phyloP scores from a whole-genome alignment of 106 monocot genomes.

The Agapanthus africanus region DNA sequence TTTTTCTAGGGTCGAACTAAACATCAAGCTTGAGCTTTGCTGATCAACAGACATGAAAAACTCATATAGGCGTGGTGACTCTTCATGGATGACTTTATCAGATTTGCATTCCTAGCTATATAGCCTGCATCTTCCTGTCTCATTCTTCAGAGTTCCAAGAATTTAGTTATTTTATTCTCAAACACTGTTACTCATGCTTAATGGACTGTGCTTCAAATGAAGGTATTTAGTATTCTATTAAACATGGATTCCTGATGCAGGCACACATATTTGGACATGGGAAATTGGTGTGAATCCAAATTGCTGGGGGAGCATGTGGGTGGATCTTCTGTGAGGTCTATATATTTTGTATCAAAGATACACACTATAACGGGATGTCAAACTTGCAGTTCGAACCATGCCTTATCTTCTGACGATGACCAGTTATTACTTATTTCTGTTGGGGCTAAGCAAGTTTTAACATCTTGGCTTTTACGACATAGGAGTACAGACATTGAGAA shows the following conservation, averaged over 20 bases:
- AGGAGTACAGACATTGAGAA: constrained; percentile 15
- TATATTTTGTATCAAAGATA: constrained; percentile 58
- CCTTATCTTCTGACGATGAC: constrained; percentile 16
- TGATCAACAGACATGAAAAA: background rate
- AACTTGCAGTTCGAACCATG: constrained; percentile 14
- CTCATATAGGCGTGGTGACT: background rate
- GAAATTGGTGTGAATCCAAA: constrained; percentile 58
- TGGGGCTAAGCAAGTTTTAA: constrained; percentile 94
- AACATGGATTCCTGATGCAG: constrained; percentile 21
- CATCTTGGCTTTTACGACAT: constrained; percentile 68
- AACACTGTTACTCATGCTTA: background rate
- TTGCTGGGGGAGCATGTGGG: constrained; percentile 95
- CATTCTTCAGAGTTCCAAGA: background rate
- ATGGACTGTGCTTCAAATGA: background rate
- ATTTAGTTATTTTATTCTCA: background rate
- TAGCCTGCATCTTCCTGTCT: background rate
- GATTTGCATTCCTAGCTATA: background rate
- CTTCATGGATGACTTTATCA: background rate
- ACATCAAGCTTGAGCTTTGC: background rate
- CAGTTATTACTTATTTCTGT: constrained; percentile 65
- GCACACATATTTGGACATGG: constrained; percentile 18
- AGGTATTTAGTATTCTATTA: too few species aligned
- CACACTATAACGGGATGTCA: constrained; percentile 20
- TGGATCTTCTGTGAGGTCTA: constrained; percentile 90
- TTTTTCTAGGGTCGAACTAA: background rate